Evolutionary conservation across 2,329 filamentous ascomycete species (phyloP), one percentile per base, ranked within the genome.

Genomic region (Neonectria hederae): DNA sequence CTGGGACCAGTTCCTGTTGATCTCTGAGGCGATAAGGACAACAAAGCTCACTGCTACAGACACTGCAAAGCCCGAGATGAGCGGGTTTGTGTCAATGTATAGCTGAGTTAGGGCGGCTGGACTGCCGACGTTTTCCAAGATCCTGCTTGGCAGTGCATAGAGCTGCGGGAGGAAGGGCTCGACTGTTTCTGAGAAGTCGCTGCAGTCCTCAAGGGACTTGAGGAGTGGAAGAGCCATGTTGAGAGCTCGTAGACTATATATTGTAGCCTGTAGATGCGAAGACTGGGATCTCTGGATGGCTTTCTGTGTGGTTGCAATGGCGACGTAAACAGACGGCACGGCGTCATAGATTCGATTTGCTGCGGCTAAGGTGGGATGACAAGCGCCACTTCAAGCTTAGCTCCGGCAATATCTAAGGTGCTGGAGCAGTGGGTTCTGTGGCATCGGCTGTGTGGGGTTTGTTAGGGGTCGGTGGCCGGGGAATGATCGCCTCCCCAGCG

Each of bases 1-100:
- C 80, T 99, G 96, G n/a, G 94, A 97, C 78, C 94, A 97, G 79
- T 99, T 99, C 74, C 87, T 87, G 80, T 97, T 98, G 81, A 93
- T 80, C 79, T 98, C 95, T 1, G 94, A 92, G 5, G 89, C 82
- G 32, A 95, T 75, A 24, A 97, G 82, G 73, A 97, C 92, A 28
- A 96, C 74, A 5, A 86, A 85, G 1, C 89, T 89, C n/a, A 97
- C 78, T 43, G 89, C 84, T 19, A 97, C 72, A 3, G 92, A 91
- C 57, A 92, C 86, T 0, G 88, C 90, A 68, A 97, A 85, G 3
- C 88, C 92, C 1, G 88, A 89, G 28, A 97, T 84, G 45, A 97
- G 82, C 0, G 96, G 96, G 76, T 99, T 98, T 19, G 95, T 98
- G 52, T 89, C 84, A 59, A 91, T 77, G 74, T 98, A 99, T 62